Base-by-base conservation (phyloP, 2,329 filamentous ascomycete species). In the Aspergillus ibericus region DNA sequence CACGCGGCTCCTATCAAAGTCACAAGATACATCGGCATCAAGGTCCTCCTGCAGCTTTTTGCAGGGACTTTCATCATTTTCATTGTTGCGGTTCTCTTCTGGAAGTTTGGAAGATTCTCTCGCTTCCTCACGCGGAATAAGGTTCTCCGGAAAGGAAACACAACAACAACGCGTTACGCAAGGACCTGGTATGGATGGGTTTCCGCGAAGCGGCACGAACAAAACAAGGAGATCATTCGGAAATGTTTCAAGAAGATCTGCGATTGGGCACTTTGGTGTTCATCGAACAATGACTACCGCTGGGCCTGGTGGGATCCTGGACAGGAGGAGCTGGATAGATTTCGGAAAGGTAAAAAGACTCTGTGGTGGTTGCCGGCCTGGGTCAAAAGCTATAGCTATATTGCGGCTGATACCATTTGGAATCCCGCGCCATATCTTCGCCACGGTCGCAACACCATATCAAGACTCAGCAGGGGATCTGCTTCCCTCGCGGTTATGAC, bases 151-250 rank as follows among this genome's bases (percentile, higher is more conserved):
- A 63, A 60, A 53, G 72, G 72, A 22, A 77, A 73, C 59, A 52
- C 61, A 4, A 62, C 68, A 9, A 66, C 64, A 15, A 64, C 66
- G 59, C 73, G 74, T 13, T 77, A 76, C 59, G 70, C 70, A 22
- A 75, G 70, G 42, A 77, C 75, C 12, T 78, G 76, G 76, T 77
- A 78, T 58, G 76, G 76, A 34, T 78, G 76, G 76, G 66, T 77
- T 13, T 64, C 71, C 1, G 53, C 69, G 12, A 59, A 72, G n/a
- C 67, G 61, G 5, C 70, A 76, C 25, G 64, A 75, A 42, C 59
- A 63, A 7, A 69, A 69, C 29, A 75, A 72, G 55, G 29, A 59
- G 7, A 36, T 63, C 4, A 60, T 72, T 29, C 63, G 62, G 15
- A 63, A 60, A 10, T 59, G 57, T 0, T 65, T 69, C 6, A 54